Conservation (phyloP, 176 grass and related monocot genomes). For the Metroxylon sagu region DNA sequence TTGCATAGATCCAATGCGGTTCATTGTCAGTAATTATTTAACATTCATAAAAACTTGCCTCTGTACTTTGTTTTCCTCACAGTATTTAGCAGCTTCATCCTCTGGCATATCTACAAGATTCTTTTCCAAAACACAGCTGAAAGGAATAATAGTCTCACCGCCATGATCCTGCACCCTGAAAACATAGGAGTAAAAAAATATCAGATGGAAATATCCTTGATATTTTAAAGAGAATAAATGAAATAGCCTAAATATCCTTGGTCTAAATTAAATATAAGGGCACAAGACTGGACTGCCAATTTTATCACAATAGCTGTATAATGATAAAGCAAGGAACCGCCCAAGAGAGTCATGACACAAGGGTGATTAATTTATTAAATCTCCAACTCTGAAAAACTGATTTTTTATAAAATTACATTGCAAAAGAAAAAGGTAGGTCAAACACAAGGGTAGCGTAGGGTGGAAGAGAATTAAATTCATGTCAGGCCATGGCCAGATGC, state of each 20-base stretch:
- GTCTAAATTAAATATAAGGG: too few species aligned
- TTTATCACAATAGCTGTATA: too few species aligned
- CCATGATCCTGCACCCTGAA: constrained; percentile 94
- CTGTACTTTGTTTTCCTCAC: constrained; percentile 61
- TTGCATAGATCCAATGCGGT: background rate
- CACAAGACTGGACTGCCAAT: too few species aligned
- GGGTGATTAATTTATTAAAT: too few species aligned
- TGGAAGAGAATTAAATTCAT: background rate
- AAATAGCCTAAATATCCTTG: too few species aligned
- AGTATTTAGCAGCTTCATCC: constrained; percentile 99
- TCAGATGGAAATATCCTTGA: background rate
- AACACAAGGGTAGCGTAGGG: too few species aligned
- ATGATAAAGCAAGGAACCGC: too few species aligned
- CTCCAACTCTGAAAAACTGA: too few species aligned
- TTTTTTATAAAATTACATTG: too few species aligned
- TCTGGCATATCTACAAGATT: constrained; percentile 84
- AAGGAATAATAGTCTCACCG: constrained; percentile 84
- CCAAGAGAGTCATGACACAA: too few species aligned
- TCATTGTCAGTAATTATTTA: background rate
- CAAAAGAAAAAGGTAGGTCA: too few species aligned
- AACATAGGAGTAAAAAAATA: constrained; percentile 1
- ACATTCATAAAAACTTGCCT: constrained; percentile 32
- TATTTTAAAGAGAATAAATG: too few species aligned
- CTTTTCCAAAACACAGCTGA: constrained; percentile 86
- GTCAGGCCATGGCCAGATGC: background rate